Conservation (phyloP, 2,329 filamentous ascomycete species). For the Alternaria angustiovoidea region DNA sequence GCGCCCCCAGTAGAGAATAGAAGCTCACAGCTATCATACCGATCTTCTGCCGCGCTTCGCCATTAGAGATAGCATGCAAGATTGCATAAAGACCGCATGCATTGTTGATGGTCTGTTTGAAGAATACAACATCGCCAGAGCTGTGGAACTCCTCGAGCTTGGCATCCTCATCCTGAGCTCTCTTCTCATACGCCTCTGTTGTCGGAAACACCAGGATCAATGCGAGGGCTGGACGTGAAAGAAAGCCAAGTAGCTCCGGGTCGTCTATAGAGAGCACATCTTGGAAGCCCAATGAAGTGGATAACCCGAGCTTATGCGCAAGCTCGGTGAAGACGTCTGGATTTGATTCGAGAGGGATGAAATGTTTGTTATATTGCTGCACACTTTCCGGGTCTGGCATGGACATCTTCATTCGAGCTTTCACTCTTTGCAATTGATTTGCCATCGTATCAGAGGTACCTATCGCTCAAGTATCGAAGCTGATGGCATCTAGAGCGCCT, state of each 20-base stretch:
- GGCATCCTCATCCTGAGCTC: conserved; percentile 75
- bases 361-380: conserved; percentile 28
- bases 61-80: conserved; percentile 83
- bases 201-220: conserved; percentile 93
- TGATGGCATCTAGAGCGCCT: neutral
- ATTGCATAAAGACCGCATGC: conserved; percentile 91
- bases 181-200: conserved; percentile 76
- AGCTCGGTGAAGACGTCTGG: conserved; percentile 87
- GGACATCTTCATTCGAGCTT: neutral
- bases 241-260: conserved; percentile 78
- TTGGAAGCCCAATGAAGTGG: conserved; percentile 74
- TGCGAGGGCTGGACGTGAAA: conserved; percentile 84
- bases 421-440: neutral
- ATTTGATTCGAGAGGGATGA: conserved; percentile 68
- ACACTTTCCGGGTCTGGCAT: too few species aligned
- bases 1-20: neutral
- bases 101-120: conserved; percentile 92
- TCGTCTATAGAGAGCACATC: conserved; percentile 91
- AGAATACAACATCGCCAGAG: conserved; percentile 83
- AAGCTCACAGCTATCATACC: conserved; percentile 45
- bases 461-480: neutral
- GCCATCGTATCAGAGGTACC: neutral
- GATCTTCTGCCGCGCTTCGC: conserved; percentile 70
- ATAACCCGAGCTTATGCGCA: conserved; percentile 82
- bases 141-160: conserved; percentile 67